phyloP scores from a whole-genome alignment of 2,329 filamentous ascomycete genomes.

The Dothistroma pini region DNA sequence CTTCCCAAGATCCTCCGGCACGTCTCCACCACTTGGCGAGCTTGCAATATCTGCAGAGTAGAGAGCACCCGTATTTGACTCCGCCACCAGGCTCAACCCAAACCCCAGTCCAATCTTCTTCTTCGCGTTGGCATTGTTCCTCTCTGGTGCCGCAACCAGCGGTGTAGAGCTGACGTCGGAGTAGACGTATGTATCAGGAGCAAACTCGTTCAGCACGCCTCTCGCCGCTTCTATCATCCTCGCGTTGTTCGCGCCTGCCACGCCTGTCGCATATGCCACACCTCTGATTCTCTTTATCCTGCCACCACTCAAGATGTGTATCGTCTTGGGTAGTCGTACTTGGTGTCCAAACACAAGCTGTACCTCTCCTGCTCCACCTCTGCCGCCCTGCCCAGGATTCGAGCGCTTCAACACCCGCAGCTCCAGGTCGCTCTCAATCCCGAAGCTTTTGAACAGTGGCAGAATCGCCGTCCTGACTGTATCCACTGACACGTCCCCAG shows the following conservation, averaged over 20 bases:
- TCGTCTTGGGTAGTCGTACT: slow-evolving; percentile 85
- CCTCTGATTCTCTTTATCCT: slow-evolving; percentile 84
- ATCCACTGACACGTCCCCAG: slow-evolving; percentile 85
- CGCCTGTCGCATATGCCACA: slow-evolving; percentile 89
- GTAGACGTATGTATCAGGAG: slow-evolving; percentile 86
- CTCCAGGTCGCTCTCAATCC: slow-evolving; percentile 82
- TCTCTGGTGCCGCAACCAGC: slow-evolving; percentile 65
- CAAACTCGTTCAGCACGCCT: slow-evolving; percentile 80
- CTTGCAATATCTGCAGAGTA: slow-evolving; percentile 80
- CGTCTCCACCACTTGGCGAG: slow-evolving; percentile 72
- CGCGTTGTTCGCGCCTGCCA: slow-evolving; percentile 87
- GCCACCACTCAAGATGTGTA: slow-evolving; percentile 81
- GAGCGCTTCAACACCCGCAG: slow-evolving; percentile 75
- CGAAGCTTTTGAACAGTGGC: slow-evolving; percentile 85
- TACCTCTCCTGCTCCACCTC: slow-evolving; percentile 85
- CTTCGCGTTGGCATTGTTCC: slow-evolving; percentile 53
- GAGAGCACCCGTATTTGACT: slow-evolving; percentile 80
- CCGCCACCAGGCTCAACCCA: slow-evolving; percentile 83
- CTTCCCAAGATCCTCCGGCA: slow-evolving; percentile 87
- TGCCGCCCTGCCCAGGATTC: slow-evolving; percentile 69
- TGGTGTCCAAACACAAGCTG: slow-evolving; percentile 92
- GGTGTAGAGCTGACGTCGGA: slow-evolving; percentile 62
- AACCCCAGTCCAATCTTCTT: slow-evolving; percentile 78
- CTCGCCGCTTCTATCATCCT: slow-evolving; percentile 90
- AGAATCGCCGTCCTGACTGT: slow-evolving; percentile 90